Percentiles rank a stretch among this genome's conserved stretches.
phyloP scores from a whole-genome alignment of 495 filamentous ascomycete species.

The Staphylotrichum tortipilum region DNA sequence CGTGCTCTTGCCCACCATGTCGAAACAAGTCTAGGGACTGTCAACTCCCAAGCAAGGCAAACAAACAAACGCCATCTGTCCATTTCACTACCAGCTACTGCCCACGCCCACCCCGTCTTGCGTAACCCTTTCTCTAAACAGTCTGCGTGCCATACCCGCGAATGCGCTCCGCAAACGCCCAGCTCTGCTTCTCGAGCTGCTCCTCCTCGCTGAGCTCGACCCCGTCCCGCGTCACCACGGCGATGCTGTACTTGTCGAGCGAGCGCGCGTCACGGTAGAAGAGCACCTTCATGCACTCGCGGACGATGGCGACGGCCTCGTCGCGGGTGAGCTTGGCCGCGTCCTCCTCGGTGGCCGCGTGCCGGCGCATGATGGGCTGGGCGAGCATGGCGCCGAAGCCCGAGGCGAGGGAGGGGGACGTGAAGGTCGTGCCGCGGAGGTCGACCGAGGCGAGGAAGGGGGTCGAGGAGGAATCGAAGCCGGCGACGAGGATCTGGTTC shows the following conservation, averaged over 20 bases:
- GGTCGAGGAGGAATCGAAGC: slow-evolving; percentile 66
- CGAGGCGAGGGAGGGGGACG: slow-evolving; percentile 76
- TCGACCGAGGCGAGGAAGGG: slow-evolving; percentile 88
- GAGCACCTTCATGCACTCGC: slow-evolving; percentile 94
- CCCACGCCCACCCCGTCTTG: background rate
- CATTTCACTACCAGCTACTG: background rate
- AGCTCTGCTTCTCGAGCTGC: slow-evolving; percentile 71
- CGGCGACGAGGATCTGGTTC: slow-evolving; percentile 88
- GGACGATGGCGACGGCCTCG: slow-evolving; percentile 66
- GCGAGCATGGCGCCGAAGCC: slow-evolving; percentile 91
- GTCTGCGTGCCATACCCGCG: slow-evolving; percentile 46
- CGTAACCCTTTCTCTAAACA: slow-evolving; percentile 23
- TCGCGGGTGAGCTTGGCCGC: slow-evolving; percentile 64
- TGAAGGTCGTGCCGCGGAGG: slow-evolving; percentile 86
- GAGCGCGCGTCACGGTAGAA: slow-evolving; percentile 95
- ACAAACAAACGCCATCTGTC: too few relatives aligned
- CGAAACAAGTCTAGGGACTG: too few relatives aligned
- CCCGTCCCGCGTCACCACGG: slow-evolving; percentile 74
- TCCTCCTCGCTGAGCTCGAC: slow-evolving; percentile 77
- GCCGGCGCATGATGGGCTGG: slow-evolving; percentile 75
- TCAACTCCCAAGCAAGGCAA: too few relatives aligned
- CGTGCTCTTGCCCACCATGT: too few relatives aligned
- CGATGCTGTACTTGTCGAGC: slow-evolving; percentile 83
- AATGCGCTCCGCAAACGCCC: slow-evolving; percentile 90
- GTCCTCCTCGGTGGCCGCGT: slow-evolving; percentile 71